Conservation (phyloP, 2,329 filamentous ascomycete genomes). For the Dactylellina cionopaga region DNA sequence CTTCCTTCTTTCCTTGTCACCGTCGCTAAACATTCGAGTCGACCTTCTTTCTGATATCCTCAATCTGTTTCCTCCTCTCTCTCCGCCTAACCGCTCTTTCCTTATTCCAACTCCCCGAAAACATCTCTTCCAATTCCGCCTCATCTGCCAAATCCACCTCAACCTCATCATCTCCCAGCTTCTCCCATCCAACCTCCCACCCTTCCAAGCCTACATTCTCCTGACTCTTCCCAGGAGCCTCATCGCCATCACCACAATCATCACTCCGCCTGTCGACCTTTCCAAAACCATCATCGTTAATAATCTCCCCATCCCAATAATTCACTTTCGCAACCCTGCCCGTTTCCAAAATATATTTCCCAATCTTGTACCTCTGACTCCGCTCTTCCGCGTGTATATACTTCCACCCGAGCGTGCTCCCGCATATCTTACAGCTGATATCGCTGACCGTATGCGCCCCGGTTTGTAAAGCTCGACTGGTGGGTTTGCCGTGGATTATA, state of each 20-base stretch:
- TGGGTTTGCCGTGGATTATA: slow-evolving; percentile 67
- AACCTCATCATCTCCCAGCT: slow-evolving; percentile 33
- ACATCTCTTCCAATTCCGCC: slow-evolving; percentile 74
- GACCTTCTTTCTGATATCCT: slow-evolving; percentile 30
- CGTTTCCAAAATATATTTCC: slow-evolving; percentile 74
- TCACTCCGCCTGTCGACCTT: neutral
- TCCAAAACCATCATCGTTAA: slow-evolving; percentile 11
- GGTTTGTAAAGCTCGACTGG: slow-evolving; percentile 70
- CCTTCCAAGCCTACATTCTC: slow-evolving; percentile 4
- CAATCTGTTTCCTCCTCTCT: slow-evolving; percentile 46
- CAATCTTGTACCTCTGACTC: slow-evolving; percentile 73
- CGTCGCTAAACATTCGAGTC: slow-evolving; percentile 44
- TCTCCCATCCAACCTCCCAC: slow-evolving; percentile 52
- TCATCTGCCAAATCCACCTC: slow-evolving; percentile 73
- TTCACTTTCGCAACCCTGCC: slow-evolving; percentile 67
- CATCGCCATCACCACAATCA: slow-evolving; percentile 8
- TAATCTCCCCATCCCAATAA: slow-evolving; percentile 65
- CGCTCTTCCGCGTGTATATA: slow-evolving; percentile 72
- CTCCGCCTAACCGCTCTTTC: slow-evolving; percentile 63
- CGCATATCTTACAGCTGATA: slow-evolving; percentile 69
- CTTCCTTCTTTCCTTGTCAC: neutral
- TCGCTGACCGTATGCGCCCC: slow-evolving; percentile 73
- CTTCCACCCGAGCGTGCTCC: slow-evolving; percentile 72
- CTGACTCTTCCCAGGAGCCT: neutral
- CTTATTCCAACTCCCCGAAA: slow-evolving; percentile 71